Conservation (phyloP, 169 alveolate genomes). For the Eimeria maxima region DNA sequence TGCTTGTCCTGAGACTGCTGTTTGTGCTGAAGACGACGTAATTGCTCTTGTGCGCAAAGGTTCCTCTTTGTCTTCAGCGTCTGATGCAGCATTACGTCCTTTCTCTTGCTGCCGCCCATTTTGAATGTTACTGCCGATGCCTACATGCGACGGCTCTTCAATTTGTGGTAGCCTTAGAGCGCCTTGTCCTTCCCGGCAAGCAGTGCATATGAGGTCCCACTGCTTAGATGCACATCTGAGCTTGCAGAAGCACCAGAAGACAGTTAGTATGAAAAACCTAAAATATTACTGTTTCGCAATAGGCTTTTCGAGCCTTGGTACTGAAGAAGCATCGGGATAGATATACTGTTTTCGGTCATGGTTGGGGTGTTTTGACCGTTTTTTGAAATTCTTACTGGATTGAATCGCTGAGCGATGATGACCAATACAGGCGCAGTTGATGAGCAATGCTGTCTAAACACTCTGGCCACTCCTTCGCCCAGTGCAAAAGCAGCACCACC, state of each 20-base stretch:
- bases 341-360: not conserved
- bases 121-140: not conserved
- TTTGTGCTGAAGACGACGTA: not conserved
- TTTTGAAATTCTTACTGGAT: constrained; percentile 29
- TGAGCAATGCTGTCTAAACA: constrained; percentile 69
- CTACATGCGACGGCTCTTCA: not conserved
- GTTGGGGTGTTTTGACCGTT: not conserved
- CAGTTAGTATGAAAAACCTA: not conserved
- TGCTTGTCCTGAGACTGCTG: constrained; percentile 24
- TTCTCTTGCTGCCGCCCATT: not conserved
- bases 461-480: constrained; percentile 80
- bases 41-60: not conserved
- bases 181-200: constrained; percentile 72
- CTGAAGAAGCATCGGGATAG: not conserved
- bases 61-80: not conserved
- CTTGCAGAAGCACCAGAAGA: constrained; percentile 18
- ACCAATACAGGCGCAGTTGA: constrained; percentile 62
- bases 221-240: constrained; percentile 55
- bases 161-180: not conserved
- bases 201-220: constrained; percentile 65
- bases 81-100: not conserved
- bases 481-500: constrained; percentile 72
- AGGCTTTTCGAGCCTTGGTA: not conserved
- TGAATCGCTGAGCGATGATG: constrained; percentile 57
- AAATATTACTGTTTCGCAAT: not conserved